These are phyloP conservation scores for Holtermannia corniformis DNA, from an alignment of 768 basidiomycete species.

Conservation along the genomic window DNA sequence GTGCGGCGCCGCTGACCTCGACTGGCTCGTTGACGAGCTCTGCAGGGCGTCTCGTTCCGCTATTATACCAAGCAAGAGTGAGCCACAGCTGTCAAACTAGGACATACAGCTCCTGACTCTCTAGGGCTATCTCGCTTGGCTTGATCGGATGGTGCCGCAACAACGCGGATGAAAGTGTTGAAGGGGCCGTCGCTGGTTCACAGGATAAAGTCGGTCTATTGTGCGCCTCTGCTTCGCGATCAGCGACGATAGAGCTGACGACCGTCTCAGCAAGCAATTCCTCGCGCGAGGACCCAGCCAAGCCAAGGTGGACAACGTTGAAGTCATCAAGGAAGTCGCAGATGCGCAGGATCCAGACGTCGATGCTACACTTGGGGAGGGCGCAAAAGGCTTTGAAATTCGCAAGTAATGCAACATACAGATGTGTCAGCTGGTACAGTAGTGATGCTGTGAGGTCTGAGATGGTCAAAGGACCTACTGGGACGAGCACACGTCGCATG, in stretches of 20 bases:
- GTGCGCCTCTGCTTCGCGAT: background rate
- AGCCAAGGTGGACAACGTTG: background rate
- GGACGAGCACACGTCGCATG: too few species aligned
- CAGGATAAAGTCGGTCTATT: background rate
- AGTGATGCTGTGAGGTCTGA: too few species aligned
- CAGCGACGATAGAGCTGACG: background rate
- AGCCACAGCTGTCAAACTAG: background rate
- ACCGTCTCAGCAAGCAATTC: background rate
- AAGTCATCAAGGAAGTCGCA: background rate
- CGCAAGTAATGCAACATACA: background rate
- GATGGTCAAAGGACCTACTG: too few species aligned
- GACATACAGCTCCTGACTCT: background rate
- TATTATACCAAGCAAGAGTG: background rate
- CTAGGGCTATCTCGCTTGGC: background rate
- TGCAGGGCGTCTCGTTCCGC: background rate
- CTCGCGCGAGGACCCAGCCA: background rate
- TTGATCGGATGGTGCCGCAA: background rate
- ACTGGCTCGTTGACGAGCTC: background rate
- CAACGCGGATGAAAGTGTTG: background rate
- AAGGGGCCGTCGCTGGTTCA: background rate
- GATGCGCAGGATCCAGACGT: background rate
- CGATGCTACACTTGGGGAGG: background rate
- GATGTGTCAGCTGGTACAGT: too few species aligned
- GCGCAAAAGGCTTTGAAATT: background rate
- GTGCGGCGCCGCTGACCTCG: background rate